Conservation (phyloP, 805 yeast genomes). For the Metschnikowia kofuensis region DNA sequence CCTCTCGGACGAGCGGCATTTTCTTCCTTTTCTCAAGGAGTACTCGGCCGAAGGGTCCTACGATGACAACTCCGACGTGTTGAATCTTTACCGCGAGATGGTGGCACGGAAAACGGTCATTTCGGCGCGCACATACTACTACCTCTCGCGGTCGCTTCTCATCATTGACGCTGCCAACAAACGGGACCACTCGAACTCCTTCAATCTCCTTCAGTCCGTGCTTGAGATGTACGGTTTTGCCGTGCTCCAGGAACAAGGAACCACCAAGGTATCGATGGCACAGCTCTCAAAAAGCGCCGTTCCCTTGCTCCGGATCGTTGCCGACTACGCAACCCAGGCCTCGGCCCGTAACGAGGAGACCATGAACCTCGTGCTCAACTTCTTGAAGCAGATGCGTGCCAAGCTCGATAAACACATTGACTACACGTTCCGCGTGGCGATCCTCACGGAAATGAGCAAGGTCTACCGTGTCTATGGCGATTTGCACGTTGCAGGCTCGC, state of each 20-base stretch:
- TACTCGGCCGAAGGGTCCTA: constrained; percentile 17
- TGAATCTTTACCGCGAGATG: constrained; percentile 35
- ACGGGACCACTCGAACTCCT: constrained; percentile 26
- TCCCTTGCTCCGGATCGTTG: constrained; percentile 25
- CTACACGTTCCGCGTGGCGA: constrained; percentile 22
- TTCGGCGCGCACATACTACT: constrained; percentile 29
- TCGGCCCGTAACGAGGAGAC: constrained; percentile 14
- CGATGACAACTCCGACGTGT: constrained; percentile 22
- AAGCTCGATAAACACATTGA: constrained; percentile 22
- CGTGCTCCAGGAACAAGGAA: constrained; percentile 3
- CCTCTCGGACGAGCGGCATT: constrained; percentile 25
- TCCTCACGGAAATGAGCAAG: constrained; percentile 29
- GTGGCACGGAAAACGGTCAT: constrained; percentile 23
- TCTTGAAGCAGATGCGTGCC: constrained; percentile 26
- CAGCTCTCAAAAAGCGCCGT: constrained; percentile 19
- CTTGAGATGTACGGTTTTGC: constrained; percentile 32
- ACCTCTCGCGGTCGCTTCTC: constrained; percentile 31
- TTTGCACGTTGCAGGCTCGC: constrained; percentile 19
- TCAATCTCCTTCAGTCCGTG: constrained; percentile 28
- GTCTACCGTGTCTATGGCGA: constrained; percentile 26
- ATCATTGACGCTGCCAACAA: constrained; percentile 22
- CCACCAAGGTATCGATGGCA: constrained; percentile 3
- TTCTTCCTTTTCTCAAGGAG: constrained; percentile 28
- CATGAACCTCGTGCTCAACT: constrained; percentile 26
- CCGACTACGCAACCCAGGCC: constrained; percentile 22